Evolutionary conservation across 2,329 filamentous ascomycete genomes (phyloP).

Genomic region (Aspergillus persii): DNA sequence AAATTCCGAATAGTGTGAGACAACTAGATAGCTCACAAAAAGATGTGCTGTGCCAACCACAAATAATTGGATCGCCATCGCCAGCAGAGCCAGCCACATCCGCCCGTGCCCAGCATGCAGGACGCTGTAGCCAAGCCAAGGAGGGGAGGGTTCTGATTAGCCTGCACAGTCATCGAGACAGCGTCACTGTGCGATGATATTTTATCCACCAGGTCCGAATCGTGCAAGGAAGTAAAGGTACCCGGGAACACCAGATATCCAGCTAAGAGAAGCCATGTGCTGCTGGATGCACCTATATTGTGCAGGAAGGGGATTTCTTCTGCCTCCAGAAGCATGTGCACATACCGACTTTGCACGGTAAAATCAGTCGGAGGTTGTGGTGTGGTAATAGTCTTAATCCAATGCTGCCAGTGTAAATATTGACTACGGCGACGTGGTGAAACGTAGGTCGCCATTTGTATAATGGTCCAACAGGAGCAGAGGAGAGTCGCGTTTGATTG

Average conservation of each 20-base stretch:
- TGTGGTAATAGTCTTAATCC: too few relatives aligned
- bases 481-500: too few relatives aligned
- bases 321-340: slow-evolving; percentile 4
- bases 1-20: not conserved
- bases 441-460: too few relatives aligned
- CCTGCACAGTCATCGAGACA: not conserved
- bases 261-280: slow-evolving; percentile 3
- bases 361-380: too few relatives aligned
- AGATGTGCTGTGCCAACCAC: not conserved
- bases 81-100: slow-evolving; percentile 2
- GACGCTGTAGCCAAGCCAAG: not conserved
- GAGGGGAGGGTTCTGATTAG: slow-evolving; percentile 1
- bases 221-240: not conserved
- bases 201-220: not conserved
- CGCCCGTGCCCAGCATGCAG: not conserved
- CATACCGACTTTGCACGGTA: not conserved
- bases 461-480: too few relatives aligned
- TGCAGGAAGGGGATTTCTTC: slow-evolving; percentile 1
- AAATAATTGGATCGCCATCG: not conserved
- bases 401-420: too few relatives aligned
- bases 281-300: not conserved
- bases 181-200: not conserved
- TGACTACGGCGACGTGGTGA: too few relatives aligned
- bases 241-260: slow-evolving; percentile 5
- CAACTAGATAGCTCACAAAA: not conserved